Base-by-base conservation (phyloP, 2,329 filamentous ascomycete genomes). In the Neocucurbitaria cava region DNA sequence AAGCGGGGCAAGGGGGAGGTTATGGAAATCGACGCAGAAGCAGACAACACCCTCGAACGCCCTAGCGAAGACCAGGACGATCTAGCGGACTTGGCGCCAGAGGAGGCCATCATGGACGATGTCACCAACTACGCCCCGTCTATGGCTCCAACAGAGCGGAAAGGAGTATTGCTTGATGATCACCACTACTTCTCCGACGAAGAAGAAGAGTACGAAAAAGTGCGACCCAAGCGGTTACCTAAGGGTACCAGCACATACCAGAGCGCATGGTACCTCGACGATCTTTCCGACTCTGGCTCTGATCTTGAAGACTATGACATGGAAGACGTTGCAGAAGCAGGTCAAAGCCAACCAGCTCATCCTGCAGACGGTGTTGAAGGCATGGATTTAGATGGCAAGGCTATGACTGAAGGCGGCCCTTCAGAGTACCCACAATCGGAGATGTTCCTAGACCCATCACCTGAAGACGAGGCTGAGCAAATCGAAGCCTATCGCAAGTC, bases 161-260 rank as follows among this genome's bases (percentile, higher is more conserved):
- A 94, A 77, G 95, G 94, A 61, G 95, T 99, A 1, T 80, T 99
- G 36, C 82, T 99, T 9, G 95, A 99, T 64, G 94, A 98, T 63
- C 94, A 99, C 74, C 94, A 98, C 73, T 99, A 99, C 76, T 99
- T 98, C 72, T 93, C 93, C 0, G 94, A 98, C 39, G 92, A 95
- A 42, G 89, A 95, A 48, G 80, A 82, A 5, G 82, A 84, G 38
- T 78, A 87, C 48, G 79, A 83, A 17, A 79, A 86, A 17, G 77
- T 82, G 31, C 78, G 79, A 28, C 90, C 91, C 6, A 95, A 89
- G 77, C 86, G 87, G 58, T 78, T 99, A 20, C 95, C 95, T 0
- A 91, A 88, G 76, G 95, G 95, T 59, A 99, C 95, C 2, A 98
- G 95, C 35, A 87, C 89, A 51, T 98, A 97, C 76, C 95, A 99